These are phyloP conservation scores for Eucalyptus erythrocorys DNA, from an alignment of 345 rosid species.

Conservation along the genomic window DNA sequence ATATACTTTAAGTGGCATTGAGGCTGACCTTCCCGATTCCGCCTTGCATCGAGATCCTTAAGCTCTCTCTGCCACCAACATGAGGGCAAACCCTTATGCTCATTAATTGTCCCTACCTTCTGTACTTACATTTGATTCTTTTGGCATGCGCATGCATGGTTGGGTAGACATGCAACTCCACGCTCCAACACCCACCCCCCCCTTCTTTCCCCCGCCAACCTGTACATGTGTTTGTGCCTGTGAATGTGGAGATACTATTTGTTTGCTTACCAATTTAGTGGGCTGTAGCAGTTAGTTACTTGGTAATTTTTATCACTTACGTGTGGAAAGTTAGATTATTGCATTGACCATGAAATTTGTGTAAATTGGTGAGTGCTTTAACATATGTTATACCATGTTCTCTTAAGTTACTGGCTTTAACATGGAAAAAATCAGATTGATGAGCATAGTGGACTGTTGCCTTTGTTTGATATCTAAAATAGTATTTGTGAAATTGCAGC, in stretches of 20 bases:
- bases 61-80: background rate
- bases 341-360: background rate
- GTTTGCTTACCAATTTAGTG: background rate
- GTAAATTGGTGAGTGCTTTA: background rate
- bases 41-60: background rate
- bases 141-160: background rate
- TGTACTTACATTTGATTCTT: background rate
- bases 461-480: background rate
- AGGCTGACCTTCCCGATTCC: background rate
- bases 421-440: background rate
- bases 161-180: background rate
- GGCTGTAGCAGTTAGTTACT: background rate
- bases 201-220: rapidly evolving
- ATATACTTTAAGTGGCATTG: background rate
- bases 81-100: background rate
- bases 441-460: background rate
- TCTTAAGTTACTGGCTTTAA: background rate
- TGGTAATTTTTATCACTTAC: background rate
- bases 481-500: slow-evolving; percentile 25
- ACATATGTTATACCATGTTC: background rate
- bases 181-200: background rate
- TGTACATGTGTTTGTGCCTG: background rate
- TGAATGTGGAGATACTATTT: background rate
- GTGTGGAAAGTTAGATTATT: background rate
- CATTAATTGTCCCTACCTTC: background rate